Conservation (phyloP, 495 filamentous ascomycete genomes). For the Aspergillus hancockii region DNA sequence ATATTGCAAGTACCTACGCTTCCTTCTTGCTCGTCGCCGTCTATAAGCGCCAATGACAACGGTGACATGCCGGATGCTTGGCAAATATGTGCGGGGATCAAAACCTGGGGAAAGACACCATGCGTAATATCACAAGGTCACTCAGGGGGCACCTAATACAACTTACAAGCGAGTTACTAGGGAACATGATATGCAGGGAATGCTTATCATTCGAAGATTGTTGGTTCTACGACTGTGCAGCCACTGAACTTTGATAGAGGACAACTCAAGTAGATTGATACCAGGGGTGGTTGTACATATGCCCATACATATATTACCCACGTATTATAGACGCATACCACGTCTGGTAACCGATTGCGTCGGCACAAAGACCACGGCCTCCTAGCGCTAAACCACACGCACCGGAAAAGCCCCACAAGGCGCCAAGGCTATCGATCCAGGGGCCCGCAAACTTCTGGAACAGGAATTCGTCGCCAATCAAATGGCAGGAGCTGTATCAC, state of each 20-base stretch:
- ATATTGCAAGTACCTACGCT: no score
- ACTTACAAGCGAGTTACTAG: slow-evolving; percentile 2
- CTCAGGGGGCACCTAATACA: slow-evolving; percentile 3
- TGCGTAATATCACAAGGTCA: slow-evolving; percentile 2
- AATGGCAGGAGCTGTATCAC: slow-evolving; percentile 21
- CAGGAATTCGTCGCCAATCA: slow-evolving; percentile 28
- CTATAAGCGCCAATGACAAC: not conserved
- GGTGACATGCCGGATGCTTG: slow-evolving; percentile 18
- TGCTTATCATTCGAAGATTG: slow-evolving; percentile 9
- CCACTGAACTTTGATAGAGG: not conserved
- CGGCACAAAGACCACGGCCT: slow-evolving; percentile 14
- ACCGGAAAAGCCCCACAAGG: slow-evolving; percentile 24
- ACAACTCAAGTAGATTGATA: not conserved
- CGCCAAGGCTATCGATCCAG: slow-evolving; percentile 42
- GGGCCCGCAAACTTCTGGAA: slow-evolving; percentile 49
- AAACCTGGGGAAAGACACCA: slow-evolving; percentile 20
- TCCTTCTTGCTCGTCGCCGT: not conserved
- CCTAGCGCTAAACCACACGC: slow-evolving; percentile 17
- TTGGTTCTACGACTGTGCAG: slow-evolving; percentile 2
- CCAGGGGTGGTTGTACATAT: slow-evolving; percentile 3
- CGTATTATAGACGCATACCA: not conserved
- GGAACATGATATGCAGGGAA: slow-evolving; percentile 5
- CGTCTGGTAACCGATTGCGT: slow-evolving; percentile 8
- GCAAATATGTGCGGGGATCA: slow-evolving; percentile 22
- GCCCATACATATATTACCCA: not conserved